phyloP scores from a whole-genome alignment of 2,329 filamentous ascomycete genomes.

The Claviceps sp. region DNA sequence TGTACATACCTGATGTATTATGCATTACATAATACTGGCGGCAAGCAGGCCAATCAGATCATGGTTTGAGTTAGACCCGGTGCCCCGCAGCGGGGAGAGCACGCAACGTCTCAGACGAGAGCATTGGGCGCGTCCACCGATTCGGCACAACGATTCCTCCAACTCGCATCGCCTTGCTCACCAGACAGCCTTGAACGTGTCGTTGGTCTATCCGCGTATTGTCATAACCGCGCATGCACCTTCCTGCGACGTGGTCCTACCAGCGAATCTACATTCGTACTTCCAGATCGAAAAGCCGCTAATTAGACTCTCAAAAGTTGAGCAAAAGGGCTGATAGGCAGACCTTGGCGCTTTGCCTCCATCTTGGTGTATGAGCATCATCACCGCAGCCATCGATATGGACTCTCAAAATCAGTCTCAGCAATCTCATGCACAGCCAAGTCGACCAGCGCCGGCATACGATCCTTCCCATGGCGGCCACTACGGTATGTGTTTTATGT shows the following conservation, averaged over 20 bases:
- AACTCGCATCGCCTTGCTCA: not conserved
- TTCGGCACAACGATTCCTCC: not conserved
- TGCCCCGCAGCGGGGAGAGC: too few species aligned
- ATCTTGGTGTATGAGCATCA: not conserved
- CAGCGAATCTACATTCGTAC: not conserved
- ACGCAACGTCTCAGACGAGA: not conserved
- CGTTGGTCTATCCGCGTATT: not conserved
- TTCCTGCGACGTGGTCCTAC: not conserved
- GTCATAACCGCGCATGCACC: not conserved
- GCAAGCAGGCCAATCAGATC: not conserved
- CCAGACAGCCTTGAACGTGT: not conserved
- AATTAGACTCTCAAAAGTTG: not conserved
- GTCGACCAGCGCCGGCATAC: slow-evolving; percentile 52
- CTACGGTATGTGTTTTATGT: slow-evolving; percentile 46
- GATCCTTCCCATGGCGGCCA: slow-evolving; percentile 63
- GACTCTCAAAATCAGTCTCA: slow-evolving; percentile 32
- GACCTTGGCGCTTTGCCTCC: not conserved
- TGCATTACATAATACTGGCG: not conserved
- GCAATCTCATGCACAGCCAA: slow-evolving; percentile 42
- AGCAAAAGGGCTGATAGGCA: not conserved
- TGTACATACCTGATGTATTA: too few species aligned
- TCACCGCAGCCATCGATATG: slow-evolving; percentile 15
- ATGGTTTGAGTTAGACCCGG: not conserved
- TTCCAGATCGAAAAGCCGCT: not conserved
- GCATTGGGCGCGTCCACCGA: not conserved